Base-by-base conservation (phyloP, 2,329 filamentous ascomycete genomes). In the Dryadomyces sulphureus region DNA sequence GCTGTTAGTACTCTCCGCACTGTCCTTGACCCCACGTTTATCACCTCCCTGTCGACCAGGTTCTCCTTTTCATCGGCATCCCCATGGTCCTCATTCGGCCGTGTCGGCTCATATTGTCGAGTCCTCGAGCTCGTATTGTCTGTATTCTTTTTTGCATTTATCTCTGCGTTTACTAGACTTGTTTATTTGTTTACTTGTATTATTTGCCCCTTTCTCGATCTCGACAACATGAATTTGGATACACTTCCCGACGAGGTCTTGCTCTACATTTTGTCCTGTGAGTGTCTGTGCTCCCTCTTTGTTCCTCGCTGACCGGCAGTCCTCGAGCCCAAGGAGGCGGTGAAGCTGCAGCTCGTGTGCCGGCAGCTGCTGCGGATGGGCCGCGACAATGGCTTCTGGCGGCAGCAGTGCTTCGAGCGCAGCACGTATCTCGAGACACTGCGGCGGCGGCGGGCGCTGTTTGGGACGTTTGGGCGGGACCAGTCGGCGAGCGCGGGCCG, bases 311-410 rank as follows among this genome's bases (percentile, higher is more conserved):
- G 40, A 34, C 25, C 5, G 5, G 48, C 57, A 84, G 79, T 72
- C 56, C 73, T 88, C 51, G 68, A 75, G n/a, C 70, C 78, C 16
- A 56, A 59, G 38, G 75, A 87, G 52, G 71, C 89, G 49, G 75
- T 81, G 48, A 70, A 62, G 46, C 65, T 90, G 30, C 85, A 89
- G 62, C 70, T 74, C 19, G 76, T 86, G 12, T 90, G 78, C 22
- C 76, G 69, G 51, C 71, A 69, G 39, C 75, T 90, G 48, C 71
- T 80, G 24, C 62, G 66, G 25, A 67, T 92, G 38, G 81, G 77
- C 35, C 79, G 86, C 47, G 86, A 94, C 58, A 75, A 83, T 54
- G 73, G 69, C 35, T 66, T 90, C 32, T 95, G 89, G 89, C 81
- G 82, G 50, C 64, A 71, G 3, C 70, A 80, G 57, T 89, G 83